Percentiles rank a stretch among this genome's conserved stretches.
Evolutionary conservation across 495 filamentous ascomycete genomes (phyloP).

Genomic region (Neurospora intermedia): DNA sequence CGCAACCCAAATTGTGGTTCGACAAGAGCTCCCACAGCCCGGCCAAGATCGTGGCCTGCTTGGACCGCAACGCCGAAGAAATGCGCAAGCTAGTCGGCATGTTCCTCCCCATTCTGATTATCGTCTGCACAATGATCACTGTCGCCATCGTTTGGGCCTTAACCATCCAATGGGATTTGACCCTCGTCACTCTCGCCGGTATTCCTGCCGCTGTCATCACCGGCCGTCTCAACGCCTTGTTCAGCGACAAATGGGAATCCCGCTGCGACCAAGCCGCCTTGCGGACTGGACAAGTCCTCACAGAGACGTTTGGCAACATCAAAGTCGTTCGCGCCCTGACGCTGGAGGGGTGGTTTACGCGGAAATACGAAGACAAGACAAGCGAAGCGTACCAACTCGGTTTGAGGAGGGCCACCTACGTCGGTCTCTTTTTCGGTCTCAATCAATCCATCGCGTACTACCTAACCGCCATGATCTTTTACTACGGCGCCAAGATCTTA

Average conservation of each 20-base stretch:
- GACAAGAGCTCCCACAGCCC: conserved; percentile 57
- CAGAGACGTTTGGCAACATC: conserved; percentile 75
- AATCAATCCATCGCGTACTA: conserved; percentile 61
- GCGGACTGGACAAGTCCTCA: conserved; percentile 47
- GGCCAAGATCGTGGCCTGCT: conserved; percentile 50
- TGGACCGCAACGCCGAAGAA: conserved; percentile 80
- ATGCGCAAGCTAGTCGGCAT: conserved; percentile 72
- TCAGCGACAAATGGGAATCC: conserved; percentile 62
- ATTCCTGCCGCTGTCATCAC: conserved; percentile 58
- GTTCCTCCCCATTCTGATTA: conserved; percentile 60
- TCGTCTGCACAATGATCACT: conserved; percentile 51
- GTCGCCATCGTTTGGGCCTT: conserved; percentile 67
- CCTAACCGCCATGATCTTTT: conserved; percentile 73
- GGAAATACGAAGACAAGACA: conserved; percentile 48
- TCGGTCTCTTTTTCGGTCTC: conserved; percentile 66
- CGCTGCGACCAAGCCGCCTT: conserved; percentile 50
- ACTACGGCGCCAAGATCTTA: conserved; percentile 61
- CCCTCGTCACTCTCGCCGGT: conserved; percentile 60
- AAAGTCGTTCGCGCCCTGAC: conserved; percentile 70
- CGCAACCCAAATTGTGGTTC: conserved; percentile 81
- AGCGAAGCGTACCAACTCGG: conserved; percentile 42
- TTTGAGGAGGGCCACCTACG: conserved; percentile 42
- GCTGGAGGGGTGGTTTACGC: conserved; percentile 62
- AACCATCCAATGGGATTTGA: conserved; percentile 67
- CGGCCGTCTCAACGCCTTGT: conserved; percentile 47